Conservation (phyloP, 805 yeast genomes). For the Millerago galiae region DNA sequence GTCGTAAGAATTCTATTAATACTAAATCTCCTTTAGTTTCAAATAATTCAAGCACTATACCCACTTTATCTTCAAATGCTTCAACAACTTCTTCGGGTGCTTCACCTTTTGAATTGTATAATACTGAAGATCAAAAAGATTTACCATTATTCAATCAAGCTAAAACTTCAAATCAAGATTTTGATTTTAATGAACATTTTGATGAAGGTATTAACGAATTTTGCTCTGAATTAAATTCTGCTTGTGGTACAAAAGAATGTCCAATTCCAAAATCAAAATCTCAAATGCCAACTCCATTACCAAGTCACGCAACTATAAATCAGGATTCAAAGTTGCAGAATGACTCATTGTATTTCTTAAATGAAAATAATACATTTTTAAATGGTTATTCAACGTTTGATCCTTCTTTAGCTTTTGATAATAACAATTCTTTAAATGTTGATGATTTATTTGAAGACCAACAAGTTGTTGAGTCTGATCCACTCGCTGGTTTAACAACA, state of each 20-base stretch:
- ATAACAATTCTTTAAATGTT: constrained; percentile 5
- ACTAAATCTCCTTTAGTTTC: constrained; percentile 9
- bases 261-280: constrained; percentile 51
- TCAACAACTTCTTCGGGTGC: constrained; percentile 23
- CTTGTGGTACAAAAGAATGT: constrained; percentile 70
- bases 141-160: constrained; percentile 17
- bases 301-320: background rate
- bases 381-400: constrained; percentile 35
- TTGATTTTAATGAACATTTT: constrained; percentile 38
- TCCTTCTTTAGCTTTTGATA: constrained; percentile 43
- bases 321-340: constrained; percentile 6
- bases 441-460: constrained; percentile 9
- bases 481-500: constrained; percentile 38
- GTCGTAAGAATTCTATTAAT: constrained; percentile 19
- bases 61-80: constrained; percentile 22
- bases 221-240: constrained; percentile 69
- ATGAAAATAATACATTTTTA: constrained; percentile 21
- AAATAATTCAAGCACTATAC: constrained; percentile 10
- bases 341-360: constrained; percentile 44
- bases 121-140: constrained; percentile 17
- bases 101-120: constrained; percentile 26
- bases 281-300: constrained; percentile 8
- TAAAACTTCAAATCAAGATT: constrained; percentile 18
- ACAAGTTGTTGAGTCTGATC: constrained; percentile 25
- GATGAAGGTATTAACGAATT: constrained; percentile 70